Conservation (phyloP, 2,329 filamentous ascomycete species). For the Diplocarpon rosae region DNA sequence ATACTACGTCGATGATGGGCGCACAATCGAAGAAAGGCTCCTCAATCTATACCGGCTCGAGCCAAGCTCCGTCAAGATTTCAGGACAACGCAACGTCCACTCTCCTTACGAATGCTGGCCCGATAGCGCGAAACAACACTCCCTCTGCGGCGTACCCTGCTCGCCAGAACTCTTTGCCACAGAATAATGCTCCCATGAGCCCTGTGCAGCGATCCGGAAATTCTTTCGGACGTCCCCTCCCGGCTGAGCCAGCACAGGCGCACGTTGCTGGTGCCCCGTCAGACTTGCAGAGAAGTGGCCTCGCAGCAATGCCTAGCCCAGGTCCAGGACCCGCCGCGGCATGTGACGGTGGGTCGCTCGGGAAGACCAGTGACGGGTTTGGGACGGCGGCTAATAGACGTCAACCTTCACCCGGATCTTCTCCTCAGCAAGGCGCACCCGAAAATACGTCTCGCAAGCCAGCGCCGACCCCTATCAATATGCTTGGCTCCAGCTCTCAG, state of each 20-base stretch:
- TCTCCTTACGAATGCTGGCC: constrained; percentile 20
- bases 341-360: background rate
- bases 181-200: constrained; percentile 30
- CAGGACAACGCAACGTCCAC: constrained; percentile 18
- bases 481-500: constrained; percentile 25
- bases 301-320: constrained; percentile 13
- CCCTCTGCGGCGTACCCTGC: constrained; percentile 23
- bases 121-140: constrained; percentile 19
- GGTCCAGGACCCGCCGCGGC: background rate
- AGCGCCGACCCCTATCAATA: constrained; percentile 22
- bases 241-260: constrained; percentile 16
- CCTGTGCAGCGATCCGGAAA: constrained; percentile 27
- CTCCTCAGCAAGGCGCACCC: background rate
- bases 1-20: constrained; percentile 44
- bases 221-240: constrained; percentile 23
- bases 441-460: constrained; percentile 6
- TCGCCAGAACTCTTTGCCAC: constrained; percentile 37
- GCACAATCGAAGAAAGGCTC: constrained; percentile 38
- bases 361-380: constrained; percentile 26
- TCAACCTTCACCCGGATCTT: constrained; percentile 6
- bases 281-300: constrained; percentile 13
- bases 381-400: constrained; percentile 17
- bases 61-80: constrained; percentile 23
- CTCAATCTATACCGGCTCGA: constrained; percentile 36
- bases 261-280: constrained; percentile 12